Conservation (phyloP, 2,329 filamentous ascomycete genomes). For the Trichoderma simmonsii region DNA sequence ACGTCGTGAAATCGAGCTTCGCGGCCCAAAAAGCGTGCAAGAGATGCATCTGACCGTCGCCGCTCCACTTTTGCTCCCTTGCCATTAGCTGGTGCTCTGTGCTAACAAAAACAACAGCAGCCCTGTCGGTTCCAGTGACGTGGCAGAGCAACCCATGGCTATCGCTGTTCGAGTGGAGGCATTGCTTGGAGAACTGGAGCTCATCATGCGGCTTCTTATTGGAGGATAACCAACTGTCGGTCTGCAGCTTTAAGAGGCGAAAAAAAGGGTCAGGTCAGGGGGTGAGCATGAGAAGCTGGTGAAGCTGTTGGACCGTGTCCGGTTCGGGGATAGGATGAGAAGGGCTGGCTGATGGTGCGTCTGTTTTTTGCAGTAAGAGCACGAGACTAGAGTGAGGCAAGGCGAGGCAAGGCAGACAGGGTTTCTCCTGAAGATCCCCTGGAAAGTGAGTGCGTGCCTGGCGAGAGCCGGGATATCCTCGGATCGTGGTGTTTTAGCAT, state of each 20-base stretch:
- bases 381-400: not conserved
- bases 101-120: not conserved
- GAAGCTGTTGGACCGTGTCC: not conserved
- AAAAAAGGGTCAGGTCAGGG: not conserved
- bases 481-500: not conserved
- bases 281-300: not conserved
- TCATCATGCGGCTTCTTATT: not conserved
- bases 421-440: not conserved
- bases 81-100: not conserved
- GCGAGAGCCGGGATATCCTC: not conserved
- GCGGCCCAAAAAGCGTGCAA: slow-evolving; percentile 13
- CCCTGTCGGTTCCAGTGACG: slow-evolving; percentile 12
- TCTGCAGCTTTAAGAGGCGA: slow-evolving; percentile 9
- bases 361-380: not conserved
- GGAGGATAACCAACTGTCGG: slow-evolving; percentile 8
- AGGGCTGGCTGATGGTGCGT: not conserved
- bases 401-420: not conserved
- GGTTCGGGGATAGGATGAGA: not conserved
- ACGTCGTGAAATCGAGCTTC: slow-evolving; percentile 1
- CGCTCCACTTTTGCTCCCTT: slow-evolving; percentile 10
- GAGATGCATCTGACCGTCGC: slow-evolving; percentile 13
- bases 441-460: not conserved
- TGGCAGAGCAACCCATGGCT: slow-evolving; percentile 14
- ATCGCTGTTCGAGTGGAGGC: not conserved
- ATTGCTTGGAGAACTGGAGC: slow-evolving; percentile 4